Conservation (phyloP, 192 early-diverging fungal species). For the Coemansia sp. region DNA sequence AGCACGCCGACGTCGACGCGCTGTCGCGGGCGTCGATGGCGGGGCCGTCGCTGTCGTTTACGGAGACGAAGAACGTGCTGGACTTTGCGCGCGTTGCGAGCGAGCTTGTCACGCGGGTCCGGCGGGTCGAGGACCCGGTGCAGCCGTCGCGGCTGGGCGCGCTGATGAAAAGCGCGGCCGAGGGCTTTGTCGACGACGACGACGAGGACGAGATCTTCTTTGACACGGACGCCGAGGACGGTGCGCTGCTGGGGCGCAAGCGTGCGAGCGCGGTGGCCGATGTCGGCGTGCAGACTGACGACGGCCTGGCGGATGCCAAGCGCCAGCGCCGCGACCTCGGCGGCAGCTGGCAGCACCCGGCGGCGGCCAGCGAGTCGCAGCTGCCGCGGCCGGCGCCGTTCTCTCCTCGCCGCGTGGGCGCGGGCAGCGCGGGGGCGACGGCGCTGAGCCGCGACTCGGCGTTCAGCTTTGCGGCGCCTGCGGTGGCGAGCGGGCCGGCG, state of each 20-base stretch:
- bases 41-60: conserved; percentile 9
- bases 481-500: conserved; percentile 8
- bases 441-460: conserved; percentile 14
- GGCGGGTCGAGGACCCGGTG: conserved; percentile 40
- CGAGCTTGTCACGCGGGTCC: conserved; percentile 58
- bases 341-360: conserved; percentile 38
- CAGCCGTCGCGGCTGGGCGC: neutral
- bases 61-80: conserved; percentile 59
- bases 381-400: neutral
- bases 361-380: neutral
- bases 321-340: conserved; percentile 39
- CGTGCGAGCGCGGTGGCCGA: conserved; percentile 14
- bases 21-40: conserved; percentile 5
- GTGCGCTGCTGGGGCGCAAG: conserved; percentile 6
- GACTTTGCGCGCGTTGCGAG: conserved; percentile 67
- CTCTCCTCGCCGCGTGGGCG: neutral
- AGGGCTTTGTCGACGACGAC: neutral
- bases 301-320: conserved; percentile 11
- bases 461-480: conserved; percentile 39
- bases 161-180: neutral
- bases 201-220: conserved; percentile 32
- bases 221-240: conserved; percentile 18
- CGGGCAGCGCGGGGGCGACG: conserved; percentile 9
- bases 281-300: conserved; percentile 23
- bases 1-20: conserved; percentile 57